These are phyloP conservation scores for Collybiopsis confluens DNA, from an alignment of 768 basidiomycete species.

Conservation along the genomic window DNA sequence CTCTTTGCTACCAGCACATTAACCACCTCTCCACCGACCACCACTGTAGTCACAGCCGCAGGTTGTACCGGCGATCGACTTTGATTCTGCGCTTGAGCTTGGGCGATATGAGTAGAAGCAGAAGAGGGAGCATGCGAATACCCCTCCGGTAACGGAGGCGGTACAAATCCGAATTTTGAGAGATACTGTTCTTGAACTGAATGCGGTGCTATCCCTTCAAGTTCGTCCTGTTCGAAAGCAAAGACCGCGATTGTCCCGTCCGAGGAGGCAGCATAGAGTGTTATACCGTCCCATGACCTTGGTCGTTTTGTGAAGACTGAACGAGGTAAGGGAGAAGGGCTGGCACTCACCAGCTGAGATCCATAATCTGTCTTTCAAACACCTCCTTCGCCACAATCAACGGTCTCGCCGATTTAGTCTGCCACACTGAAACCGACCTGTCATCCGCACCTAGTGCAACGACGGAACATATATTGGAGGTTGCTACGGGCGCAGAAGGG, in stretches of 20 bases:
- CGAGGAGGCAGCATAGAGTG: conserved; percentile 91
- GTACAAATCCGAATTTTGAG: conserved; percentile 71
- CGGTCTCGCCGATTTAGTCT: conserved; percentile 87
- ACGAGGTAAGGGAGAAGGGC: conserved; percentile 1
- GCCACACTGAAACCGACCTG: conserved; percentile 92
- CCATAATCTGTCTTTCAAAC: conserved; percentile 92
- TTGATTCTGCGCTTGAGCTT: conserved; percentile 24
- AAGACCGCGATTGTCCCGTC: conserved; percentile 93
- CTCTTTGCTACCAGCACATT: conserved; percentile 76
- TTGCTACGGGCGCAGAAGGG: conserved; percentile 58
- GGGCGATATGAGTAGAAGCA: conserved; percentile 10
- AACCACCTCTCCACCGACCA: conserved; percentile 54
- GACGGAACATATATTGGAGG: conserved; percentile 85
- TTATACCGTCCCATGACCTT: conserved; percentile 93
- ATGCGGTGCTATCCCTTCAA: conserved; percentile 76
- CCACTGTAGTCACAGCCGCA: no score
- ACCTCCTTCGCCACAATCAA: conserved; percentile 91
- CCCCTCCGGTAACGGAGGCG: conserved; percentile 65
- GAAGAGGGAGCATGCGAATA: conserved; percentile 51
- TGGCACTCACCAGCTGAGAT: conserved; percentile 79
- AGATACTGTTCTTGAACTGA: conserved; percentile 76
- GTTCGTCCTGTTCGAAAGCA: conserved; percentile 73
- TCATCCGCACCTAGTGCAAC: conserved; percentile 94
- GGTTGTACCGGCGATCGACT: conserved; percentile 24
- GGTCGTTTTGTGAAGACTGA: no score